Conservation (phyloP, 768 basidiomycete genomes). For the Leccinum truebloodii region DNA sequence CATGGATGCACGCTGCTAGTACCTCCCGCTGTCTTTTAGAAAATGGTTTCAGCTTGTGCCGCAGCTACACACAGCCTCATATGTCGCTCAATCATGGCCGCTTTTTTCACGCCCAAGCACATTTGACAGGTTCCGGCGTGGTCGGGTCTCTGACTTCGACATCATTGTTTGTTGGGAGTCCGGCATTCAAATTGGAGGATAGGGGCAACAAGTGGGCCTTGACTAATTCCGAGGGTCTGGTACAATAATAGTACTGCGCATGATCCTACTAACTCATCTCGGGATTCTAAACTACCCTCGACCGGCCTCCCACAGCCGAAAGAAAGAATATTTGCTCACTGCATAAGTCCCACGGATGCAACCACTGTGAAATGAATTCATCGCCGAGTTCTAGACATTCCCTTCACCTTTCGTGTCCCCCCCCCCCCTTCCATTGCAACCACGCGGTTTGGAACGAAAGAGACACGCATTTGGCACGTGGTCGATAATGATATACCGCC, state of each 20-base stretch:
- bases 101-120: background rate
- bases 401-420: background rate
- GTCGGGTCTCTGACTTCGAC: background rate
- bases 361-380: background rate
- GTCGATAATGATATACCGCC: background rate
- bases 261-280: background rate
- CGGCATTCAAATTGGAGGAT: conserved; percentile 1
- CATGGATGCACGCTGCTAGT: conserved; percentile 6
- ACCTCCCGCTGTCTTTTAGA: background rate
- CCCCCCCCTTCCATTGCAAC: background rate
- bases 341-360: background rate
- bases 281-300: conserved; percentile 1
- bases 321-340: background rate
- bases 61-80: conserved; percentile 11
- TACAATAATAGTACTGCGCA: background rate
- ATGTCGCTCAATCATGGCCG: background rate
- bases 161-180: conserved; percentile 10
- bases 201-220: background rate
- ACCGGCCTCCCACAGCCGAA: background rate
- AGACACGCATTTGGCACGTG: background rate
- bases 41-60: background rate
- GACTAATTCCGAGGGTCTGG: background rate
- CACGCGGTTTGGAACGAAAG: background rate
- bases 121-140: background rate
- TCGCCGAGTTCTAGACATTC: background rate